Conservation (phyloP, 1,139 yeast species). For the Debaryomyces fabryi region DNA sequence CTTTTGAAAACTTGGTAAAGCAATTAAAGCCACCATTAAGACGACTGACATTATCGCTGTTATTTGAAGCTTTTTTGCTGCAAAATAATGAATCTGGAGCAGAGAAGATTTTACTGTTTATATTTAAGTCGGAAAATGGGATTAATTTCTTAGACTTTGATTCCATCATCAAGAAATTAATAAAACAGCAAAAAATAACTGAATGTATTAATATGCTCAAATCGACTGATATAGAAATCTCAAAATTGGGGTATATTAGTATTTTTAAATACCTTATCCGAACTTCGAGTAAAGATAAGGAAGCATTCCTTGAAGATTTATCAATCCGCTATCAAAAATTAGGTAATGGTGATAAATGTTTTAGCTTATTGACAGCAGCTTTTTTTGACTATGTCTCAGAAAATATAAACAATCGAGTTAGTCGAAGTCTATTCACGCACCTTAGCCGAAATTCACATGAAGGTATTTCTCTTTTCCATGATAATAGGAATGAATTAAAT, state of each 20-base stretch:
- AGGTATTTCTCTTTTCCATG: background rate
- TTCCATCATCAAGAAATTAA: slow-evolving; percentile 29
- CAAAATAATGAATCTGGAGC: slow-evolving; percentile 33
- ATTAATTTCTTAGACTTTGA: slow-evolving; percentile 30
- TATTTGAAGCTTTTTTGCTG: slow-evolving; percentile 33
- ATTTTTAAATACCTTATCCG: slow-evolving; percentile 21
- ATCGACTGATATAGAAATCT: slow-evolving; percentile 21
- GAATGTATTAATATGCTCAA: slow-evolving; percentile 27
- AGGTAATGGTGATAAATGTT: slow-evolving; percentile 15
- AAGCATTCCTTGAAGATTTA: slow-evolving; percentile 17
- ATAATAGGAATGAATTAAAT: slow-evolving; percentile 1
- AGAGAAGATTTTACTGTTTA: slow-evolving; percentile 32
- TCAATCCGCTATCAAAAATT: slow-evolving; percentile 15
- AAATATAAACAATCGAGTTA: slow-evolving; percentile 14
- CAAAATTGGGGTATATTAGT: slow-evolving; percentile 31
- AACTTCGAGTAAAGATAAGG: slow-evolving; percentile 2
- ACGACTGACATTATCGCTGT: slow-evolving; percentile 37
- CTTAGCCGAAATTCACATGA: background rate
- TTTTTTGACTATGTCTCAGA: slow-evolving; percentile 16
- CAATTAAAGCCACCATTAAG: slow-evolving; percentile 32
- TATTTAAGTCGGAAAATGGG: slow-evolving; percentile 32
- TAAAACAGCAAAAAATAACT: slow-evolving; percentile 26
- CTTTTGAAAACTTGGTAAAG: slow-evolving; percentile 24
- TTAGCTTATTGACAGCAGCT: slow-evolving; percentile 13
- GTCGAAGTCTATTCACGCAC: slow-evolving; percentile 13